Evolutionary conservation across 2,329 filamentous ascomycete genomes (phyloP), one percentile per base, ranked within the genome.

Genomic region (Fonsecaea nubica): DNA sequence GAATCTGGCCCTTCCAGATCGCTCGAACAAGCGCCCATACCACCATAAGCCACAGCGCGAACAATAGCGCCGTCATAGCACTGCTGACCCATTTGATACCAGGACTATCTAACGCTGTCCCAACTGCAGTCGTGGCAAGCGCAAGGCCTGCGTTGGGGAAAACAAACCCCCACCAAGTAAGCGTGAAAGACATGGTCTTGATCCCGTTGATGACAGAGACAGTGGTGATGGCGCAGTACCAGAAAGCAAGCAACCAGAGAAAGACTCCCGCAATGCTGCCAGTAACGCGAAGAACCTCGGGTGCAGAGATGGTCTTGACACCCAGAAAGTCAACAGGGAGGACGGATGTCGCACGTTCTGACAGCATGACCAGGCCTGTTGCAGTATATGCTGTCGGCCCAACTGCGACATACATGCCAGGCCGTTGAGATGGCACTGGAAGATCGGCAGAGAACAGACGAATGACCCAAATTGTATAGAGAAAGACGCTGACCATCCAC

Each of bases 401-500:
- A 4, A 68, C 66, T 6, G 58, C 38, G 25, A 68, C 58, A 50
- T 52, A 66, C 66, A 66, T 68, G 18, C 66, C 66, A 38, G 66
- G 58, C 13, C 63, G 58, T 10, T 18, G 48, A 15, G 62, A 36
- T 53, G 32, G 42, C 12, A 21, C 33, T 1, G 54, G 63, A 13
- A 68, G 18, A 2, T 56, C 13, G 18, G 50, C 38, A 33, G 30
- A 42, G 48, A 55, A 58, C 10, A 68, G 48, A 25, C 64, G 85
- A 52, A 86, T 87, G 64, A 92, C 85, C 82, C 90, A 91, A 74
- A 89, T 85, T 0, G 89, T 82, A 73, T 91, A 91, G 87, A 92
- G 90, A 77, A 91, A 83, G 60, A 88, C 81, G 3, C 88, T 84
- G n/a, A 92, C 84, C 7, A 85, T 85, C 64, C 90, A 85, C 2